phyloP scores from a whole-genome alignment of 1,284 basidiomycete genomes.

The Cryptococcus sp. region DNA sequence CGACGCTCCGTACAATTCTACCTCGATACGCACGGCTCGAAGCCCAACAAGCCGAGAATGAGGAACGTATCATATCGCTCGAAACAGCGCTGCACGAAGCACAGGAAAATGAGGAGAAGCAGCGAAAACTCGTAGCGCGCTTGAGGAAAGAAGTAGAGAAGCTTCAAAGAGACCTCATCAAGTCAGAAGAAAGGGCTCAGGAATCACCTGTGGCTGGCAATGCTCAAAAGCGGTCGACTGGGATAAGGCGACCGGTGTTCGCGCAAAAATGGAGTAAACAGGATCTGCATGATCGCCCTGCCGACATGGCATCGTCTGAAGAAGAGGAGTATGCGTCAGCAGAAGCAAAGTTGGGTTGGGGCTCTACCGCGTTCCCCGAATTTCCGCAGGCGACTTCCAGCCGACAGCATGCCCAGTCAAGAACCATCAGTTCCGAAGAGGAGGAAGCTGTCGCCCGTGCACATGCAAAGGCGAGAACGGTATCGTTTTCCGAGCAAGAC shows the following conservation, averaged over 20 bases:
- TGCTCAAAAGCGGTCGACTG: background rate
- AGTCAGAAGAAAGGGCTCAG: constrained; percentile 25
- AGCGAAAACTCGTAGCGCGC: constrained; percentile 39
- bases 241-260: background rate
- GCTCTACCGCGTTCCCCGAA: constrained; percentile 30
- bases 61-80: constrained; percentile 33
- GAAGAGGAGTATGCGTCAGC: background rate
- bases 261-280: background rate
- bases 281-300: background rate
- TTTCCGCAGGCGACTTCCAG: constrained; percentile 15
- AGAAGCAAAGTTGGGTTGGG: constrained; percentile 24
- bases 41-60: constrained; percentile 31
- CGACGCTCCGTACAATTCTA: background rate
- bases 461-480: too few species aligned
- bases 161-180: constrained; percentile 36
- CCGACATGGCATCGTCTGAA: background rate
- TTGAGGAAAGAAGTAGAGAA: constrained; percentile 39
- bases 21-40: constrained; percentile 12
- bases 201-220: background rate
- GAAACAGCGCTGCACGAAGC: constrained; percentile 45
- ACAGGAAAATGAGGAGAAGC: constrained; percentile 39
- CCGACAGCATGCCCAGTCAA: background rate
- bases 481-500: too few species aligned
- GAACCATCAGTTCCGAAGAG: background rate
- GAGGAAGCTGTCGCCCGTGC: background rate